Evolutionary conservation across 495 filamentous ascomycete genomes (phyloP).

Genomic region (Penicillium riverlandense): DNA sequence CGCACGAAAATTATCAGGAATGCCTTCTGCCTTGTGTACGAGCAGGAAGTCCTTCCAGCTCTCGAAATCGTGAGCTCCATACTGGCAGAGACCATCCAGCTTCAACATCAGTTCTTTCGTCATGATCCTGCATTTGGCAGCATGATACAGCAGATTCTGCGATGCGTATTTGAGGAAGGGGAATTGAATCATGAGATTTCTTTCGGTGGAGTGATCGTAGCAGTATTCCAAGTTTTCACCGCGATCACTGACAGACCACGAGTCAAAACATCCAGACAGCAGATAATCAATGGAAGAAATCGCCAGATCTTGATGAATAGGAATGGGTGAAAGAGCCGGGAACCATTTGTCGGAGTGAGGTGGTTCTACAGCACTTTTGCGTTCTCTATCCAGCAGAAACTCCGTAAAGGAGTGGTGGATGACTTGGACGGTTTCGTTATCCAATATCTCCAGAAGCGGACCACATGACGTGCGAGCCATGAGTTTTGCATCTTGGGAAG

Average conservation of each 20-base stretch:
- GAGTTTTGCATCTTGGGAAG: conserved; percentile 16
- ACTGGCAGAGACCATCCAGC: too few relatives aligned
- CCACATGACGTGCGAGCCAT: conserved; percentile 32
- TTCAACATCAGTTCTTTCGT: too few relatives aligned
- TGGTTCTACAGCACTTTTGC: not conserved
- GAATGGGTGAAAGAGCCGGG: conserved; percentile 2
- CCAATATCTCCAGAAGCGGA: conserved; percentile 41
- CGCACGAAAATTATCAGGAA: too few relatives aligned
- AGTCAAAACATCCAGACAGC: conserved; percentile 9
- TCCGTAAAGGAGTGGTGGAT: conserved; percentile 52
- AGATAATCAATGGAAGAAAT: conserved; percentile 11
- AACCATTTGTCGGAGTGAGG: not conserved
- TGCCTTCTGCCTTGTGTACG: too few relatives aligned
- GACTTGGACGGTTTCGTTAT: conserved; percentile 41
- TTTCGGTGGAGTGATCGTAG: not conserved
- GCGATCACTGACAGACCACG: conserved; percentile 3
- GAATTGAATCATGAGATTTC: conserved; percentile 6
- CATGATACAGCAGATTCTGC: not conserved
- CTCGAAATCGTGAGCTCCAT: too few relatives aligned
- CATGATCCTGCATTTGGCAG: too few relatives aligned
- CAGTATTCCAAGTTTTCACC: not conserved
- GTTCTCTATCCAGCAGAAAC: conserved; percentile 24
- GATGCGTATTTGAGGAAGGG: conserved; percentile 18
- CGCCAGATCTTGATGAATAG: conserved; percentile 10
- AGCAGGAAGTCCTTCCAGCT: too few relatives aligned